These are phyloP conservation scores for Kalanchoe fedtschenkoi DNA, from an alignment of 164 flowering plant species.

Conservation along the genomic window DNA sequence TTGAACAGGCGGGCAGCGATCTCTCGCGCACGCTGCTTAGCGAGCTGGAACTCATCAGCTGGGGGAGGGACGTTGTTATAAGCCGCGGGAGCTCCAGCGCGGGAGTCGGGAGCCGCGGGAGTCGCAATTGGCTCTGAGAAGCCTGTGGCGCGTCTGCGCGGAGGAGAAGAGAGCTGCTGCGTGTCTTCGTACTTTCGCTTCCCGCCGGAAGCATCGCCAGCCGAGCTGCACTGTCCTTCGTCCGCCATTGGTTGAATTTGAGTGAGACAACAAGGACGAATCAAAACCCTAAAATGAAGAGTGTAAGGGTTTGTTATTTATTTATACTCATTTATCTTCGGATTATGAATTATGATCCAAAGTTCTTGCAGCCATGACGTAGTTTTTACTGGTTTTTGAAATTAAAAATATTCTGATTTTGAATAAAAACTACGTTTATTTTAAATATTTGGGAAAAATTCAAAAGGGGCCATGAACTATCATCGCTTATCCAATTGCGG, in stretches of 20 bases:
- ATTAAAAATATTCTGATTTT: too few relatives aligned
- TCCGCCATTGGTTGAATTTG: constrained; percentile 3
- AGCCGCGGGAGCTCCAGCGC: constrained; percentile 32
- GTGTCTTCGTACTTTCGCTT: constrained; percentile 72
- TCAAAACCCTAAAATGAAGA: too few relatives aligned
- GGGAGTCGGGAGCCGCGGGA: constrained; percentile 34
- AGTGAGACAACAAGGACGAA: too few relatives aligned
- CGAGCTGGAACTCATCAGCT: constrained; percentile 56
- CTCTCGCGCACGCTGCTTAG: constrained; percentile 88
- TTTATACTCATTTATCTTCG: too few relatives aligned
- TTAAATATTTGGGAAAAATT: too few relatives aligned
- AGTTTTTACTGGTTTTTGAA: too few relatives aligned
- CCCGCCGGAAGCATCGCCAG: background rate
- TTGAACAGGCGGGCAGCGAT: constrained; percentile 71
- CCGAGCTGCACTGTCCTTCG: background rate
- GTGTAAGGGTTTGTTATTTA: too few relatives aligned
- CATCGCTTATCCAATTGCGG: too few relatives aligned
- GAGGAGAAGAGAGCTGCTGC: constrained; percentile 14
- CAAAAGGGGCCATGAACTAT: too few relatives aligned
- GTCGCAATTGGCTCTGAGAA: constrained; percentile 30
- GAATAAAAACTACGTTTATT: too few relatives aligned
- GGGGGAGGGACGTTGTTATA: constrained; percentile 61
- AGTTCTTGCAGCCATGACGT: too few relatives aligned
- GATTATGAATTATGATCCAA: too few relatives aligned
- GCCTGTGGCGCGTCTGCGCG: constrained; percentile 54